Percentiles rank a stretch among this genome's conserved stretches.
phyloP scores from a whole-genome alignment of 495 filamentous ascomycete genomes.

The Neurospora intermedia region DNA sequence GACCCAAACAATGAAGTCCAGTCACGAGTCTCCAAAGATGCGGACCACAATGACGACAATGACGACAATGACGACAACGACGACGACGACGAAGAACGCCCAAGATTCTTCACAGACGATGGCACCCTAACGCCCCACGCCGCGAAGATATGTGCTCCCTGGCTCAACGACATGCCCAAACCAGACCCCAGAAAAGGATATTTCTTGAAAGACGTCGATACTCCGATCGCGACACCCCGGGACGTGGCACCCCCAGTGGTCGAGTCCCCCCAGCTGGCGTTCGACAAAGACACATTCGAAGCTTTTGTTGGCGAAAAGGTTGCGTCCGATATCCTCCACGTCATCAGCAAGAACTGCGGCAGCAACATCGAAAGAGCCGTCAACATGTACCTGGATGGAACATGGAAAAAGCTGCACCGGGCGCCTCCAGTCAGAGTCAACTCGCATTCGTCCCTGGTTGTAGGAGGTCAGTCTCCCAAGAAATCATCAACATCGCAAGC shows the following conservation, averaged over 20 bases:
- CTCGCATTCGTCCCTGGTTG: neutral
- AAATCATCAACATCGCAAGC: conserved; percentile 1
- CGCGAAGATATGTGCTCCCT: conserved; percentile 8
- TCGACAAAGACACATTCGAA: conserved; percentile 60
- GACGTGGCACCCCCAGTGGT: neutral
- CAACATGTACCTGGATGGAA: conserved; percentile 88
- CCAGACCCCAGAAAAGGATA: neutral
- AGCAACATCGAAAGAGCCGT: conserved; percentile 57
- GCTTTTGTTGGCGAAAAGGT: conserved; percentile 60
- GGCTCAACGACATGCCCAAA: conserved; percentile 8
- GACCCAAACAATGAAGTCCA: neutral
- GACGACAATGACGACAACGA: neutral
- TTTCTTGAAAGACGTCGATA: neutral
- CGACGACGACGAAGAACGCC: conserved; percentile 1
- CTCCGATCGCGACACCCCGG: neutral
- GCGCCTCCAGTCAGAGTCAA: conserved; percentile 4
- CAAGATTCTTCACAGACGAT: neutral
- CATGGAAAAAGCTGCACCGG: conserved; percentile 54
- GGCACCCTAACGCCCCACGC: neutral
- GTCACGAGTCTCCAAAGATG: neutral
- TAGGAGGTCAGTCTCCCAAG: neutral
- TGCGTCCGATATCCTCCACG: conserved; percentile 35
- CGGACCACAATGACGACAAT: neutral
- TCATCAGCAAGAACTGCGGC: conserved; percentile 47
- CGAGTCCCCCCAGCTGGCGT: conserved; percentile 21